Conservation (phyloP, 2,329 filamentous ascomycete genomes). For the Aureobasidium sp. region DNA sequence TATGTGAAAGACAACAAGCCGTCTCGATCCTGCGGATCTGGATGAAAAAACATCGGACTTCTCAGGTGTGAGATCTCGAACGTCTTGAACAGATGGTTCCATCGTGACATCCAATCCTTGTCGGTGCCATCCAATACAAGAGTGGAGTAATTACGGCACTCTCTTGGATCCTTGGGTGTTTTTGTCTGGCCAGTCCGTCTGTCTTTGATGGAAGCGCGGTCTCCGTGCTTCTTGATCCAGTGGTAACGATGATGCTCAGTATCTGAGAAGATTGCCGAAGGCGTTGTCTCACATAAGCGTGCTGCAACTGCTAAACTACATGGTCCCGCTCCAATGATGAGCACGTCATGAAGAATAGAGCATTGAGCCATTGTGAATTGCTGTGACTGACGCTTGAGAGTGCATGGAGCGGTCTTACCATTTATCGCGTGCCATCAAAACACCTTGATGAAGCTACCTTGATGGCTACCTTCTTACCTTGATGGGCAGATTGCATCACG, state of each 20-base stretch:
- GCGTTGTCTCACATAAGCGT: constrained; percentile 61
- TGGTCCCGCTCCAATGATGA: constrained; percentile 67
- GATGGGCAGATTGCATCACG: background rate
- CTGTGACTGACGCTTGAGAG: too few relatives aligned
- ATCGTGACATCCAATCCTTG: constrained; percentile 58
- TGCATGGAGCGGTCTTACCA: background rate
- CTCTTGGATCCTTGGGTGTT: constrained; percentile 21
- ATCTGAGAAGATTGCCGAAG: constrained; percentile 73
- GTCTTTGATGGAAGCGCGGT: constrained; percentile 50
- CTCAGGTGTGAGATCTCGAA: constrained; percentile 64
- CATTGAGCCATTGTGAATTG: background rate
- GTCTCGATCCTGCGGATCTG: constrained; percentile 67
- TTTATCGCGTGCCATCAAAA: background rate
- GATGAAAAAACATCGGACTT: constrained; percentile 76
- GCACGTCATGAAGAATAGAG: background rate
- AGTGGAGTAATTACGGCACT: constrained; percentile 32
- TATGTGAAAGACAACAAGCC: constrained; percentile 62
- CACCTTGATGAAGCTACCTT: background rate
- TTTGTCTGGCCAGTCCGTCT: constrained; percentile 35
- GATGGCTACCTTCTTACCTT: background rate
- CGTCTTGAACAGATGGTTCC: constrained; percentile 59
- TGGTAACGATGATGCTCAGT: constrained; percentile 75
- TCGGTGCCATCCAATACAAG: constrained; percentile 60
- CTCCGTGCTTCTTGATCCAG: constrained; percentile 61
- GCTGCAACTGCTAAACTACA: constrained; percentile 67